Evolutionary conservation across 345 rosid genomes (phyloP).

Genomic region (Brassica nigra): DNA sequence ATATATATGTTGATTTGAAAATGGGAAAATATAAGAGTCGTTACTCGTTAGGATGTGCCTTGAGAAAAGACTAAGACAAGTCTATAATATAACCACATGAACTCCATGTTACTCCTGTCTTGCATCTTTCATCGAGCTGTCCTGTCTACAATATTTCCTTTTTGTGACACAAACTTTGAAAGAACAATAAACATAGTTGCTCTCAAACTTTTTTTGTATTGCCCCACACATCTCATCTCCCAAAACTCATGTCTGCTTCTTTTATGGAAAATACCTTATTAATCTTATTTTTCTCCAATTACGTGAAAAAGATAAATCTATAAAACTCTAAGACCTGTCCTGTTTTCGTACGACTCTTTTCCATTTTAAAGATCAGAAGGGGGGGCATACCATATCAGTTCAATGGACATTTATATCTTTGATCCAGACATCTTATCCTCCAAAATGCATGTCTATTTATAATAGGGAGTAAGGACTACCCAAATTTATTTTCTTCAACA

Average conservation of each 20-base stretch:
- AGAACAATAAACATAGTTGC: constrained; percentile 18
- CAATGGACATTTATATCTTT: constrained; percentile 8
- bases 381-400: constrained; percentile 5
- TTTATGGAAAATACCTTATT: background rate
- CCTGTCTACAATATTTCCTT: constrained; percentile 26
- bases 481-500: constrained; percentile 10
- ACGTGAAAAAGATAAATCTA: constrained; percentile 19
- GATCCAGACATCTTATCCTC: constrained; percentile 23
- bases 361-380: background rate
- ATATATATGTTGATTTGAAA: background rate
- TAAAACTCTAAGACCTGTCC: constrained; percentile 12
- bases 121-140: constrained; percentile 32
- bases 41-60: constrained; percentile 26
- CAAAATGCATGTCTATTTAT: constrained; percentile 7
- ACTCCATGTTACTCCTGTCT: constrained; percentile 43
- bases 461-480: background rate
- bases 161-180: constrained; percentile 18
- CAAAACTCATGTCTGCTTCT: constrained; percentile 31
- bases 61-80: constrained; percentile 38
- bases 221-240: constrained; percentile 27
- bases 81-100: constrained; percentile 33
- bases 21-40: constrained; percentile 16
- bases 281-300: constrained; percentile 5
- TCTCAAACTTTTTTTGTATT: constrained; percentile 14
- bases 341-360: constrained; percentile 22